phyloP scores from a whole-genome alignment of 352 stramenopile genomes.

The Phytophthora capsici region DNA sequence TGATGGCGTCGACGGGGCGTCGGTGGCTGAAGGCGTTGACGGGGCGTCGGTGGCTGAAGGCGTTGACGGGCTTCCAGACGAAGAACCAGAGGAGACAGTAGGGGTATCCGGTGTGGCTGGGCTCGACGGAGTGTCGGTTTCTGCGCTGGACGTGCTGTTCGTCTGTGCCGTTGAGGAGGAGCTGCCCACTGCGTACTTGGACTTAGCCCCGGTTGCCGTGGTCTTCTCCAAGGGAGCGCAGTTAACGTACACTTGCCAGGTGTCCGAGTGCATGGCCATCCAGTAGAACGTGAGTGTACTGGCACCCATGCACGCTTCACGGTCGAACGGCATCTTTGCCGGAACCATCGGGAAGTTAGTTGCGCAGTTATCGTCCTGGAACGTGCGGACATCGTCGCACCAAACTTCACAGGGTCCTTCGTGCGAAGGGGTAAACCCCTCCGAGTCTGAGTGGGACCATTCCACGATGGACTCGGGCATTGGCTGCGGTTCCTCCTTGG shows the following conservation, averaged over 20 bases:
- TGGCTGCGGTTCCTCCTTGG: slow-evolving; percentile 16
- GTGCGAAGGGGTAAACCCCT: slow-evolving; percentile 36
- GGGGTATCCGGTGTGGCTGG: slow-evolving; percentile 7
- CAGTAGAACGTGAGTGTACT: slow-evolving; percentile 43
- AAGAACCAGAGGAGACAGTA: slow-evolving; percentile 4
- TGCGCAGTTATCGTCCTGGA: slow-evolving; percentile 25
- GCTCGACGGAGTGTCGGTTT: slow-evolving; percentile 13
- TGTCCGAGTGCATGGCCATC: slow-evolving; percentile 43
- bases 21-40: not conserved
- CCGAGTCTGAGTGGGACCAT: slow-evolving; percentile 28
- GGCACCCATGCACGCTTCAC: slow-evolving; percentile 25
- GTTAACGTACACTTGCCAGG: slow-evolving; percentile 54
- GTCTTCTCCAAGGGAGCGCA: slow-evolving; percentile 25
- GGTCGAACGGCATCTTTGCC: slow-evolving; percentile 40
- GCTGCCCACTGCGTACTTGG: slow-evolving; percentile 28
- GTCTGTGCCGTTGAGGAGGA: slow-evolving; percentile 16
- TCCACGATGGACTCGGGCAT: slow-evolving; percentile 19
- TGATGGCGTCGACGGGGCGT: slow-evolving; percentile 1
- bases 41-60: slow-evolving; percentile 2
- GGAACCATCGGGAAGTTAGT: slow-evolving; percentile 30
- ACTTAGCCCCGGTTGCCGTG: slow-evolving; percentile 16
- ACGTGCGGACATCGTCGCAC: slow-evolving; percentile 38
- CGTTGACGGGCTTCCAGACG: not conserved
- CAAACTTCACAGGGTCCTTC: slow-evolving; percentile 52
- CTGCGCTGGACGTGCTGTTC: slow-evolving; percentile 22